Percentiles rank a stretch among this genome's conserved stretches.
These are phyloP conservation scores for Escovopsis sp. DNA, from an alignment of 2,329 filamentous ascomycete species.

Conservation along the genomic window DNA sequence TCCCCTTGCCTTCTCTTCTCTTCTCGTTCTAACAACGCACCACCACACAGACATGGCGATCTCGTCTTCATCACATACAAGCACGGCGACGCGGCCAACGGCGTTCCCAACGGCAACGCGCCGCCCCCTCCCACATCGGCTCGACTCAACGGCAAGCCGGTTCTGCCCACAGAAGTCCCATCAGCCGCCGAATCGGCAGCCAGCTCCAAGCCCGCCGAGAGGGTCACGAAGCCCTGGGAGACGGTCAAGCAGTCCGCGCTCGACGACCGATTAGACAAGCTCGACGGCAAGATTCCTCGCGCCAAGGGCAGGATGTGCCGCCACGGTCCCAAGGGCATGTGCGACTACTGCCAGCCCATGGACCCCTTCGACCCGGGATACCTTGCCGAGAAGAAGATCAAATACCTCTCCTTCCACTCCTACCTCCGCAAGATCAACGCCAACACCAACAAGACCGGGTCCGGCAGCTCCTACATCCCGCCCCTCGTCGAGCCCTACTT, in stretches of 20 bases:
- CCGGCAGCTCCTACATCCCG: conserved; percentile 88
- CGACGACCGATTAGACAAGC: conserved; percentile 73
- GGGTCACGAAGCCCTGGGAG: conserved; percentile 51
- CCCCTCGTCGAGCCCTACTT: conserved; percentile 88
- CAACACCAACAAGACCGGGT: conserved; percentile 88
- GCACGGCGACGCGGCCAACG: conserved; percentile 30
- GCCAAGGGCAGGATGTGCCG: conserved; percentile 81
- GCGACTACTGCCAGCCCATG: conserved; percentile 94
- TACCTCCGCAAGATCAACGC: conserved; percentile 91
- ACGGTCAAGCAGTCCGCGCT: conserved; percentile 73
- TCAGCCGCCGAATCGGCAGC: no score
- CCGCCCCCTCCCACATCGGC: conserved; percentile 34
- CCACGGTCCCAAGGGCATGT: conserved; percentile 96
- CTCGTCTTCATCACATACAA: conserved; percentile 77
- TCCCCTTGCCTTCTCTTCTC: no score
- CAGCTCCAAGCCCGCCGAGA: conserved; percentile 48
- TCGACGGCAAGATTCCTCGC: conserved; percentile 76
- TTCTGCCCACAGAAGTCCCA: conserved; percentile 49
- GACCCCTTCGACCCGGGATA: conserved; percentile 88
- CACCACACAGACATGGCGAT: conserved; percentile 58
- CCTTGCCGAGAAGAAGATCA: conserved; percentile 91
- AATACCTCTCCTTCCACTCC: conserved; percentile 92
- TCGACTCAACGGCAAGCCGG: conserved; percentile 63
- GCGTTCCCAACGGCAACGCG: conserved; percentile 22
- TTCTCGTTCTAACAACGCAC: conserved; percentile 11